These are phyloP conservation scores for Saturnispora kantuleensis DNA, from an alignment of 805 yeast species.

Conservation along the genomic window DNA sequence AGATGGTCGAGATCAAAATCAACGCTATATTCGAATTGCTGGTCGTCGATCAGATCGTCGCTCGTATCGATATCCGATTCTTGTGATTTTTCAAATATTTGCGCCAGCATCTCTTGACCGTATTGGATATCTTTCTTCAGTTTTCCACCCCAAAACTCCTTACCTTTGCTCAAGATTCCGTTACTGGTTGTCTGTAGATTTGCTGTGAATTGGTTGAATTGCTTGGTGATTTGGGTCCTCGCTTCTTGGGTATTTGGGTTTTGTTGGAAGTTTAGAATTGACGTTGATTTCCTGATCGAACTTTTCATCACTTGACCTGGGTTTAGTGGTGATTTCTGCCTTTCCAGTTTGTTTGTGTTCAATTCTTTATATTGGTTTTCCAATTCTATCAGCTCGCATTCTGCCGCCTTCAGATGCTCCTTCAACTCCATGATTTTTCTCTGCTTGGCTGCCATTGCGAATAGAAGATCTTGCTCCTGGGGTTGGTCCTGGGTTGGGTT, in stretches of 20 bases:
- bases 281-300: conserved; percentile 10
- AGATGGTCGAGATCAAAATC: conserved; percentile 12
- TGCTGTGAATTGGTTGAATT: conserved; percentile 18
- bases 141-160: conserved; percentile 20
- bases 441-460: conserved; percentile 41
- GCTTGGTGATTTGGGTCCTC: conserved; percentile 13
- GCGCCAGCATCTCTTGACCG: conserved; percentile 13
- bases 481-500: not conserved
- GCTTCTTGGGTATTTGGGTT: conserved; percentile 6
- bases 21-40: conserved; percentile 19
- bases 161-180: conserved; percentile 20
- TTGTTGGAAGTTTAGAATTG: conserved; percentile 11
- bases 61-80: not conserved
- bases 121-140: conserved; percentile 12
- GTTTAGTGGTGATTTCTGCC: not conserved
- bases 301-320: conserved; percentile 1
- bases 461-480: conserved; percentile 20
- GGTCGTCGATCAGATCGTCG: conserved; percentile 12
- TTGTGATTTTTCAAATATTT: conserved; percentile 6
- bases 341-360: not conserved
- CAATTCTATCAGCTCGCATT: conserved; percentile 29
- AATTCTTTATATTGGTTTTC: conserved; percentile 24
- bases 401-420: conserved; percentile 32
- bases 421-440: conserved; percentile 41
- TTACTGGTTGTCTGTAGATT: conserved; percentile 17